Evolutionary conservation across 2,329 filamentous ascomycete genomes (phyloP), one percentile per base, ranked within the genome.

Genomic region (Epichloe gansuensis): DNA sequence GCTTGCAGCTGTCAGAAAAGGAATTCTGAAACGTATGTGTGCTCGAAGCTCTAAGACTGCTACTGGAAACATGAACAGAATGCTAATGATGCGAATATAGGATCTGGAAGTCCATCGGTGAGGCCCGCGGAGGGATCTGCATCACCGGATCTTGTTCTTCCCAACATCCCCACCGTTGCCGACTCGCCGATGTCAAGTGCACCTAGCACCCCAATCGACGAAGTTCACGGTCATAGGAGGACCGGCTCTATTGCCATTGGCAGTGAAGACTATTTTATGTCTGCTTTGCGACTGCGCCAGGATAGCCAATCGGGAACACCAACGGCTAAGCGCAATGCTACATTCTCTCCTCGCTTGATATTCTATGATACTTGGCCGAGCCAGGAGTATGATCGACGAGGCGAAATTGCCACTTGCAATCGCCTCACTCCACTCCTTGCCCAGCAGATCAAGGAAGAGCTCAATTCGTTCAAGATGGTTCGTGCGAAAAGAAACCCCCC

Each of bases 381-480:
- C 63, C 85, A 87, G 61, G 93, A 98, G 67, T 98, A 98, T 64
- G 93, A 98, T 67, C 87, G 93, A 56, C 83, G 93, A 51, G 93
- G 93, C 51, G 93, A 98, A 55, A 87, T 97, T 71, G 90, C 93
- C 11, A 98, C 93, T 1, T 98, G 93, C 80, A 98, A 98, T 66
- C 87, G 91, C 58, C 76, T 98, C 59, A 98, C 93, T 47, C 93
- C 93, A 12, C 90, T 96, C 78, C 80, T 98, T 57, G 93, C 93
- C 45, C 93, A 98, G 71, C 93, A 98, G 69, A 98, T 98, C 72
- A 97, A 97, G 72, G 93, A 98, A 72, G 93, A 98, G 73, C 80
- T 98, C 61, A 98, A 98, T 72, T 94, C 84, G 61, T 98, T 98
- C 77, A 98, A 98, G 70, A 98, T 98, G 93, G 64, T 66, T 46